Percentiles rank a stretch among this genome's conserved stretches.
Conservation (phyloP, 257 asterid species). For the Echium plantagineum region DNA sequence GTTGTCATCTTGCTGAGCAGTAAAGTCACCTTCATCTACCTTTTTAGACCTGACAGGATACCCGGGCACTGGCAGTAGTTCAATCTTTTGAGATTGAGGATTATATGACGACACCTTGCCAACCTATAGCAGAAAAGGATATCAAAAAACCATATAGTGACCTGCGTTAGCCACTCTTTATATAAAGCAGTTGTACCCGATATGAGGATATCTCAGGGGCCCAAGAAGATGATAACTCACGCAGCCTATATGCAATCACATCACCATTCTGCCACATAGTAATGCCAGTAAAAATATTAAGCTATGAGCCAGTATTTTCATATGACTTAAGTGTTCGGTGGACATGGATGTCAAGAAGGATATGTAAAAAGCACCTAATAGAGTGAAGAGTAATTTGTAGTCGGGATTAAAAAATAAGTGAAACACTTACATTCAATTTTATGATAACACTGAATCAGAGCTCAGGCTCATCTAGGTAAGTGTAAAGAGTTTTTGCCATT, state of each 20-base stretch:
- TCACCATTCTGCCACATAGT: slow-evolving; percentile 61
- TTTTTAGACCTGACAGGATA: slow-evolving; percentile 39
- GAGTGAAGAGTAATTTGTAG: too few species aligned
- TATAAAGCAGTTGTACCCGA: slow-evolving; percentile 41
- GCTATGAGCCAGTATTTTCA: not conserved
- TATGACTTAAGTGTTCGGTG: not conserved
- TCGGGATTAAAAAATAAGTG: too few species aligned
- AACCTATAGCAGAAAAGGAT: slow-evolving; percentile 38
- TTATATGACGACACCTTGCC: slow-evolving; percentile 55
- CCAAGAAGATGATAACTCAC: slow-evolving; percentile 89
- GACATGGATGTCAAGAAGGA: too few species aligned
- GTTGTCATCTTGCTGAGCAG: slow-evolving; percentile 30
- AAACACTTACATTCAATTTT: too few species aligned
- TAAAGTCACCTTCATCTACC: slow-evolving; percentile 35
- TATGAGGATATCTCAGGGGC: slow-evolving; percentile 70
- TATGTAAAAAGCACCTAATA: too few species aligned
- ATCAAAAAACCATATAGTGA: not conserved
- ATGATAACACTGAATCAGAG: too few species aligned
- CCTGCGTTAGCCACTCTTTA: slow-evolving; percentile 2
- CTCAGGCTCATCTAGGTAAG: too few species aligned
- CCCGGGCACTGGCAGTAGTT: slow-evolving; percentile 51
- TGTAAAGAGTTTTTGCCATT: too few species aligned
- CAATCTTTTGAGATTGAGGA: slow-evolving; percentile 31
- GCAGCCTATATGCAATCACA: slow-evolving; percentile 62
- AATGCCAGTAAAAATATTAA: not conserved